phyloP scores from a whole-genome alignment of 2,329 filamentous ascomycete species.

The Talaromyces sp. region DNA sequence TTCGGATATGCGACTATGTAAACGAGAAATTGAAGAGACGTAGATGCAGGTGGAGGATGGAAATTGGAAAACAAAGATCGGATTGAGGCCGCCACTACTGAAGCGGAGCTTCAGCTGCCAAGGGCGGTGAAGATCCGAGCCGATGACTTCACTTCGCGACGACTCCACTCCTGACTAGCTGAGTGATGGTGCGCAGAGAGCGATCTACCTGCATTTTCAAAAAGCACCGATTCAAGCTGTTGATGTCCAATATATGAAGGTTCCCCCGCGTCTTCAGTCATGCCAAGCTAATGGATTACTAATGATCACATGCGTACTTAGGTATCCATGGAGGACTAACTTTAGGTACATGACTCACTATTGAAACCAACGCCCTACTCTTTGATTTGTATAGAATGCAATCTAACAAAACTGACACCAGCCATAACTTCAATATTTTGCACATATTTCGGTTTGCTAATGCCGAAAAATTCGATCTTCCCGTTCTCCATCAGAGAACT shows the following conservation, averaged over 20 bases:
- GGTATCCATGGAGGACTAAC: background rate
- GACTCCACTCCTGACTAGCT: no score
- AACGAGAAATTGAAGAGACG: background rate
- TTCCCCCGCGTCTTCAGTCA: no score
- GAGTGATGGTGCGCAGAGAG: no score
- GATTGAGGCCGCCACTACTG: constrained; percentile 1
- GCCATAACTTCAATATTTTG: background rate
- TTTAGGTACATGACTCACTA: background rate
- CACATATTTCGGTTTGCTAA: background rate
- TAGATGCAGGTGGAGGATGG: background rate
- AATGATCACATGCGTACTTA: background rate
- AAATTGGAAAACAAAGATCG: background rate
- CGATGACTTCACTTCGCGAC: constrained; percentile 4
- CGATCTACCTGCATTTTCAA: no score
- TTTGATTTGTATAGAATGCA: background rate
- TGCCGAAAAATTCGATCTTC: constrained; percentile 10
- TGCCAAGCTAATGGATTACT: background rate
- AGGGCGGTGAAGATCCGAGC: constrained; percentile 1
- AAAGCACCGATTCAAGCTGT: no score
- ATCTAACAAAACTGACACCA: no score
- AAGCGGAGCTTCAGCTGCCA: constrained; percentile 2
- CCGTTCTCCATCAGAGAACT: constrained; percentile 5
- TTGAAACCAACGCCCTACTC: no score
- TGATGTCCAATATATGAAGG: no score
- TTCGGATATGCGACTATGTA: constrained; percentile 2